A percentile compares a stretch with the other conserved stretches of the same genome.
Conservation (phyloP, 1,284 basidiomycete species). For the Omphalotus olearius region DNA sequence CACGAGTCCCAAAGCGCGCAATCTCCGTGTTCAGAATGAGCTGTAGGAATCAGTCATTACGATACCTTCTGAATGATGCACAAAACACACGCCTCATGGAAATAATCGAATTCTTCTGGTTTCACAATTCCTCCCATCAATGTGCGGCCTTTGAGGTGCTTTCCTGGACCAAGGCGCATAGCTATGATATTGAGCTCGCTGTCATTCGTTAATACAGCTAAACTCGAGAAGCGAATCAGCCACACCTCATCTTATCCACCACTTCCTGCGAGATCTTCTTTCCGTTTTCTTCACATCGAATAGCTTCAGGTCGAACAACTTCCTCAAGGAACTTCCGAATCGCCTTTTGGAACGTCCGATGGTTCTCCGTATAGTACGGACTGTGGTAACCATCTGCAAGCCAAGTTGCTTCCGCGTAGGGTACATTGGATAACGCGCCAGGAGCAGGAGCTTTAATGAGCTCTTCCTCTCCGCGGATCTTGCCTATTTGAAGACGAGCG, state of each 20-base stretch:
- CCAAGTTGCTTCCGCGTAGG: slow-evolving; percentile 91
- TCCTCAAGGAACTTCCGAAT: slow-evolving; percentile 62
- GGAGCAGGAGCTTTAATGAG: slow-evolving; percentile 55
- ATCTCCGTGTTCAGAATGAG: slow-evolving; percentile 87
- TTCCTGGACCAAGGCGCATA: slow-evolving; percentile 90
- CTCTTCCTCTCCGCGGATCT: slow-evolving; percentile 64
- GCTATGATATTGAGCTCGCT: slow-evolving; percentile 78
- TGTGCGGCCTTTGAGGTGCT: slow-evolving; percentile 83
- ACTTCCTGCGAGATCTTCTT: slow-evolving; percentile 73
- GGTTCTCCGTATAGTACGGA: slow-evolving; percentile 82
- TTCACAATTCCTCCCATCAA: slow-evolving; percentile 83
- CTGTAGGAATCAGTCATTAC: slow-evolving; percentile 31
- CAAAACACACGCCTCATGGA: slow-evolving; percentile 53
- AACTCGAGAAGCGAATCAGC: slow-evolving; percentile 8
- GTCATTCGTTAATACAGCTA: not conserved
- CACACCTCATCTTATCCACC: slow-evolving; percentile 70
- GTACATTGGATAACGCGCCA: slow-evolving; percentile 73
- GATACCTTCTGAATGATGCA: not conserved
- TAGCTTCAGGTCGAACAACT: slow-evolving; percentile 61
- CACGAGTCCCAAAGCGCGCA: slow-evolving; percentile 77
- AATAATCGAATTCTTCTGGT: slow-evolving; percentile 87
- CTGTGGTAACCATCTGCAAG: slow-evolving; percentile 74
- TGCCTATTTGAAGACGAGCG: slow-evolving; percentile 77
- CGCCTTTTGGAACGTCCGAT: slow-evolving; percentile 62
- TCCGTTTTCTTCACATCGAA: slow-evolving; percentile 73